Evolutionary conservation across 2,329 filamentous ascomycete genomes (phyloP), one percentile per base, ranked within the genome.

Genomic region (Talaromyces sp.): DNA sequence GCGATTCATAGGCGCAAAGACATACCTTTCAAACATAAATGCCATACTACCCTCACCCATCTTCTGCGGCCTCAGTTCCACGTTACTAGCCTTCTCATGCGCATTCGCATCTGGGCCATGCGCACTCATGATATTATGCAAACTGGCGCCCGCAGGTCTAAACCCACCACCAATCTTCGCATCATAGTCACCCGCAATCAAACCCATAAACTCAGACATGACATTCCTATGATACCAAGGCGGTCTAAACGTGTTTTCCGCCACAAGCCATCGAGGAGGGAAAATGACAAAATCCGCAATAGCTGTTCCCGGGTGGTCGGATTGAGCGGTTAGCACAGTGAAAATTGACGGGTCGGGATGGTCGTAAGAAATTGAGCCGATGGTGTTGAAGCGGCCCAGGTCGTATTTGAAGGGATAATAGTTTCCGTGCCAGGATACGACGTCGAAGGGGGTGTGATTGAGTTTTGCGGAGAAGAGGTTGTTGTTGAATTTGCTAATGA

Each of bases 371-470:
- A 91, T 87, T 63, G 84, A 87, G 22, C 90, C 90, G 52, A 93
- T 87, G 50, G 86, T 87, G 78, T 89, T 90, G 82, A 92, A 93
- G 37, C 89, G 86, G 31, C 88, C 89, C 0, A 93, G 83, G 71
- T 93, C 90, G 79, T 93, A 93, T 78, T 93, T 93, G 84, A 87
- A 92, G 0, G 90, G 90, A 67, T 90, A 89, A 78, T 92, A 93
- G 68, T 87, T 90, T 52, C 90, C 90, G 73, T 93, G 90, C 90
- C 90, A 93, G 3, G 88, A 89, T 3, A 92, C 90, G 0, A 93
- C 86, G 70, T 93, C 90, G 71, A 92, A 93, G 0, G 90, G 90
- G 0, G 87, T 89, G 74, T 93, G 90, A 11, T 82, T 75, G 77
- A 93, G 90, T 49, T 75, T 81, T 7, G 88, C 87, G 43, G 80